Conservation (phyloP, 306 rosid genomes). For the Medicago truncatula region MtrunA17r5.0-ANR NC_053048.1:10442001-10442500, state of each 20-base stretch:
- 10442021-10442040: conserved; percentile 17
- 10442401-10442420: conserved; percentile 40
- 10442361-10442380: not conserved
- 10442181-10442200: conserved; percentile 89
- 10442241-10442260: conserved; percentile 65
- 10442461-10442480: conserved; percentile 94
- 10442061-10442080: not conserved
- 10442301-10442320: conserved; percentile 74
- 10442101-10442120: conserved; percentile 44
- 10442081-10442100: conserved; percentile 28
- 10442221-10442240: conserved; percentile 83
- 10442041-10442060: not conserved
- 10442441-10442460: conserved; percentile 86
- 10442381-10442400: conserved; percentile 36
- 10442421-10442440: conserved; percentile 77
- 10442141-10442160: conserved; percentile 87
- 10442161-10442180: conserved; percentile 69
- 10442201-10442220: conserved; percentile 90
- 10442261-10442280: conserved; percentile 73
- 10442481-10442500: conserved; percentile 91
- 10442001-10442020: not conserved
- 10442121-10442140: conserved; percentile 85
- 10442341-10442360: conserved; percentile 17
- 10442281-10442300: conserved; percentile 65
- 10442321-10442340: conserved; percentile 72